These are phyloP conservation scores for Naganishia liquefaciens DNA, from an alignment of 1,284 basidiomycete genomes.

Conservation along the genomic window DNA sequence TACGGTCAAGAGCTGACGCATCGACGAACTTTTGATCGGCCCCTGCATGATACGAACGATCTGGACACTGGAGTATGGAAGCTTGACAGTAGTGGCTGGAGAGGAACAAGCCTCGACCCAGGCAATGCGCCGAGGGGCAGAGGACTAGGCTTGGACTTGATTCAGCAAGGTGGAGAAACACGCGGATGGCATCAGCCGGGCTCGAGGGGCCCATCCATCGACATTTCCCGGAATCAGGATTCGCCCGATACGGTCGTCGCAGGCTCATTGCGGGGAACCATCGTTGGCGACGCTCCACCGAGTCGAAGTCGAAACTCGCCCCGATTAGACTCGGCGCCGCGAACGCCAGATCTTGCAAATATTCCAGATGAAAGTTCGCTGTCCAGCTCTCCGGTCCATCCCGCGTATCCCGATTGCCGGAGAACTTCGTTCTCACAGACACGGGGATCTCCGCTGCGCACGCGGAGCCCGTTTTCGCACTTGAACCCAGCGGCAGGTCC, in stretches of 20 bases:
- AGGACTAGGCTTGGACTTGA: slow-evolving; percentile 12
- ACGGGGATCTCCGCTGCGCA: slow-evolving; percentile 13
- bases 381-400: slow-evolving; percentile 7
- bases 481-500: slow-evolving; percentile 9
- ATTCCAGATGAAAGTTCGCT: not conserved
- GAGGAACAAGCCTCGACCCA: slow-evolving; percentile 26
- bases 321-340: not conserved
- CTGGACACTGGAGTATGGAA: slow-evolving; percentile 26
- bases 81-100: slow-evolving; percentile 35
- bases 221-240: slow-evolving; percentile 19
- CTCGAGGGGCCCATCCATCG: slow-evolving; percentile 25
- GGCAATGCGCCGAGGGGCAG: slow-evolving; percentile 15
- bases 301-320: not conserved
- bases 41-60: slow-evolving; percentile 1
- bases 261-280: not conserved
- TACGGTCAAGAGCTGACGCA: slow-evolving; percentile 33
- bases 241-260: not conserved
- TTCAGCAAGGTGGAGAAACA: slow-evolving; percentile 17
- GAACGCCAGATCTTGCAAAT: not conserved
- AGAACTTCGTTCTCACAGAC: slow-evolving; percentile 22
- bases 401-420: slow-evolving; percentile 16
- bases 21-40: slow-evolving; percentile 21
- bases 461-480: slow-evolving; percentile 22
- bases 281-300: slow-evolving; percentile 1
- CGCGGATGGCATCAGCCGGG: slow-evolving; percentile 21